These are phyloP conservation scores for Pistacia integerrima DNA, from an alignment of 345 rosid species.

Conservation along the genomic window DNA sequence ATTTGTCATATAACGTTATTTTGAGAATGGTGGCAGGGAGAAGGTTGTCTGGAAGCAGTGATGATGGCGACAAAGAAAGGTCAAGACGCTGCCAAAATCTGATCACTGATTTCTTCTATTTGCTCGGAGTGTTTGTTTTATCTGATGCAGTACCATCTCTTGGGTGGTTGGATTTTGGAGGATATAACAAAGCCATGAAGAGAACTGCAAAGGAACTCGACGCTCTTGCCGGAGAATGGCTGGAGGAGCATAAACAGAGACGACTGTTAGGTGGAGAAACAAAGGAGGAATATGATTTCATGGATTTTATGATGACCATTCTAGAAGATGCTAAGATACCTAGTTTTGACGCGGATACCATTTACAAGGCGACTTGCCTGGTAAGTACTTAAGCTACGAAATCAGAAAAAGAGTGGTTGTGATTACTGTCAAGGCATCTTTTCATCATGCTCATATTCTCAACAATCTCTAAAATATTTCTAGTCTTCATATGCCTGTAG, in stretches of 20 bases:
- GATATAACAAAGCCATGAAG: slow-evolving; percentile 36
- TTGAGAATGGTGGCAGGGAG: slow-evolving; percentile 38
- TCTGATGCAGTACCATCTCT: slow-evolving; percentile 44
- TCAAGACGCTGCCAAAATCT: slow-evolving; percentile 14
- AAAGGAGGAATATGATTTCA: slow-evolving; percentile 35
- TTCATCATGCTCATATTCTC: background rate
- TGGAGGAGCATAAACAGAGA: slow-evolving; percentile 46
- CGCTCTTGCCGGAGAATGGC: slow-evolving; percentile 28
- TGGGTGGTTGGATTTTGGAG: slow-evolving; percentile 43
- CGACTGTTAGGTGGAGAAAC: slow-evolving; percentile 7
- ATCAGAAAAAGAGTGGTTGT: background rate
- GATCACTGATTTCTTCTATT: slow-evolving; percentile 22
- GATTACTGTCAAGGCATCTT: background rate
- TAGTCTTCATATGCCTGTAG: too few relatives aligned
- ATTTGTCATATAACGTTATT: slow-evolving; percentile 27
- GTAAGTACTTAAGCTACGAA: slow-evolving; percentile 7
- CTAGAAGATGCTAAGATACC: slow-evolving; percentile 21
- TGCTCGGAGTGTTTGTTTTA: slow-evolving; percentile 32
- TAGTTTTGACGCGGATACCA: slow-evolving; percentile 28
- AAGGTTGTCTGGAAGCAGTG: slow-evolving; percentile 19
- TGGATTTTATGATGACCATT: slow-evolving; percentile 39
- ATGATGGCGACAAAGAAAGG: slow-evolving; percentile 17
- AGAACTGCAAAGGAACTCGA: slow-evolving; percentile 40
- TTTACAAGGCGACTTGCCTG: slow-evolving; percentile 36
- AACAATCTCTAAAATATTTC: too few relatives aligned